Evolutionary conservation across 768 basidiomycete species (phyloP).

Genomic region (Nevesoporus exiguus): DNA sequence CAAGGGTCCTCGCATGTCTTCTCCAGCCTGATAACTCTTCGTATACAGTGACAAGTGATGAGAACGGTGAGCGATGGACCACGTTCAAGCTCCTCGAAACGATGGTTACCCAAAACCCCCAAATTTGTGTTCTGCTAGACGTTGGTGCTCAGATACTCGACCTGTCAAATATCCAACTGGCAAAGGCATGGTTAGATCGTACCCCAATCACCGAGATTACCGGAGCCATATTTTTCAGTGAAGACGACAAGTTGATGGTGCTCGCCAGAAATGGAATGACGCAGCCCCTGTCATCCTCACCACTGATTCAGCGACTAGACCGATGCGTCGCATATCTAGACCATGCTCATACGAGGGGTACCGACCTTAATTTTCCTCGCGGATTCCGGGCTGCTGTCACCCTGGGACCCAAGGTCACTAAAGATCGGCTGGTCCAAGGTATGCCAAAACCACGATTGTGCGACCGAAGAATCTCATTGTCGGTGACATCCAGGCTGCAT

Average conservation of each 20-base stretch:
- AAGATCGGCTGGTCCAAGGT: no score
- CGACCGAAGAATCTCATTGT: no score
- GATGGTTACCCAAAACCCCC: not conserved
- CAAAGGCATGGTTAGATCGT: not conserved
- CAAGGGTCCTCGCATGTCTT: not conserved
- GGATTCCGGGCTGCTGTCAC: not conserved
- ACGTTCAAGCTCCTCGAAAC: not conserved
- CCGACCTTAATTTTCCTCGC: not conserved
- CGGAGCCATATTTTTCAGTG: not conserved
- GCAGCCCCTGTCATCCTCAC: not conserved
- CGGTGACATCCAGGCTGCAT: not conserved
- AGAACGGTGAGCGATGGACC: not conserved
- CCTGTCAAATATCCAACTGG: not conserved
- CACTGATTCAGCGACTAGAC: not conserved
- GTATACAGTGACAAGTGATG: not conserved
- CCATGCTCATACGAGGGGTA: not conserved
- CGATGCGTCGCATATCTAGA: not conserved
- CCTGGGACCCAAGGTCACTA: no score
- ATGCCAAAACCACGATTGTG: no score
- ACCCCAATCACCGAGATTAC: not conserved
- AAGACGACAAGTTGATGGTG: not conserved
- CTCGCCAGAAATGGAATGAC: not conserved
- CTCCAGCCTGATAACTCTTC: not conserved
- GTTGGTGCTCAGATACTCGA: not conserved
- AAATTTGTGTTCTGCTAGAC: not conserved